These are phyloP conservation scores for Boletus bicolor DNA, from an alignment of 768 basidiomycete genomes.

Conservation along the genomic window DNA sequence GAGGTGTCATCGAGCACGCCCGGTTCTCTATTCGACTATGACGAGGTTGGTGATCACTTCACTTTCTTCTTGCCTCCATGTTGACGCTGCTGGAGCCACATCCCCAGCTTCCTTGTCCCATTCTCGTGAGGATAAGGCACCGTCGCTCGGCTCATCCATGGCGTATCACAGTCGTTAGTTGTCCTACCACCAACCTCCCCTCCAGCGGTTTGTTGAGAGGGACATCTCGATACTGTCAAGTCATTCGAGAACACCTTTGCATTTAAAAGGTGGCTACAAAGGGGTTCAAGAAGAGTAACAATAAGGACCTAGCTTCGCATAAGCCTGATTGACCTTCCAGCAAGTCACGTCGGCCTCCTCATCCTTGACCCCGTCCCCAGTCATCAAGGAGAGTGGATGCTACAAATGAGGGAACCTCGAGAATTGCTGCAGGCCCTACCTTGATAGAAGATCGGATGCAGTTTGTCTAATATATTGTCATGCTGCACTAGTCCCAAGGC, in stretches of 20 bases:
- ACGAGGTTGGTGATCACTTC: not conserved
- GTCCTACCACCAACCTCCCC: not conserved
- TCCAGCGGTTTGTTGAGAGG: not conserved
- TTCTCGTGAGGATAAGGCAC: not conserved
- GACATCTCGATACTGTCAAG: not conserved
- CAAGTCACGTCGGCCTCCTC: not conserved
- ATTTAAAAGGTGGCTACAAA: not conserved
- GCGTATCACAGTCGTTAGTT: not conserved
- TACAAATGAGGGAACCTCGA: not conserved
- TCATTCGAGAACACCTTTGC: too few species aligned
- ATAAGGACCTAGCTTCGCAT: not conserved
- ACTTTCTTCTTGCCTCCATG: not conserved
- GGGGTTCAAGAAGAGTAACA: not conserved
- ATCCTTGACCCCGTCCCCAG: not conserved
- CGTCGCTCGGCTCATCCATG: not conserved
- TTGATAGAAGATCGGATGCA: not conserved
- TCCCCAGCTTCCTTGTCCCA: not conserved
- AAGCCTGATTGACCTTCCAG: not conserved
- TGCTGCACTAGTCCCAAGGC: not conserved
- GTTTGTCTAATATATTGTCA: not conserved
- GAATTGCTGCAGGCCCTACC: not conserved
- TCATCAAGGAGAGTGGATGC: not conserved
- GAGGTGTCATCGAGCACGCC: not conserved
- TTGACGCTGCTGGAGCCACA: not conserved
- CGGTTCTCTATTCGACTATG: not conserved